phyloP scores from a whole-genome alignment of 371 early-diverging fungal species.

The Mucor racemosus region DNA sequence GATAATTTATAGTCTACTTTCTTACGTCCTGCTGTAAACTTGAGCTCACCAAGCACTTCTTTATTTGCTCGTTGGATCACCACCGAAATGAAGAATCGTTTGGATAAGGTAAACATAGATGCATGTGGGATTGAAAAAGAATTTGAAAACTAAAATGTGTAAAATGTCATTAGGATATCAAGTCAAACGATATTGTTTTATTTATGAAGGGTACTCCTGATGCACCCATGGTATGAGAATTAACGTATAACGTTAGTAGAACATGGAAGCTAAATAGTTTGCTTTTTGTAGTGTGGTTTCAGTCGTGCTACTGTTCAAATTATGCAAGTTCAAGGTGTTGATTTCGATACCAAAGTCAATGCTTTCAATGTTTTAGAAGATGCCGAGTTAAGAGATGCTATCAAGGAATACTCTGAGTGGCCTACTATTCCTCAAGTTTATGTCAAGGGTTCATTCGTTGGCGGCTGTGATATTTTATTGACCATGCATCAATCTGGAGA shows the following conservation, averaged over 20 bases:
- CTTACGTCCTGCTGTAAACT: conserved; percentile 39
- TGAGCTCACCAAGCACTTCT: conserved; percentile 31
- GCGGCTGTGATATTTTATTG: conserved; percentile 95
- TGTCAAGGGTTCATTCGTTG: conserved; percentile 95
- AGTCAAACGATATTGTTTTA: conserved; percentile 74
- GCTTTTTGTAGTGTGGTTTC: conserved; percentile 83
- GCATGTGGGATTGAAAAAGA: background rate
- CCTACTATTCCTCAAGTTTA: conserved; percentile 99
- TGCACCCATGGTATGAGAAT: conserved; percentile 59
- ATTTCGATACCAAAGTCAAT: conserved; percentile 65
- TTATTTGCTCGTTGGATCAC: conserved; percentile 81
- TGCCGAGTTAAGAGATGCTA: conserved; percentile 85
- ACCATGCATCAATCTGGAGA: conserved; percentile 93
- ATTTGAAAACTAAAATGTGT: background rate
- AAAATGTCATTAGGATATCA: conserved; percentile 59
- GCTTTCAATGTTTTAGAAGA: conserved; percentile 91
- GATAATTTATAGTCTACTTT: conserved; percentile 35
- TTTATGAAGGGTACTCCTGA: conserved; percentile 98
- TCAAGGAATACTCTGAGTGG: conserved; percentile 97
- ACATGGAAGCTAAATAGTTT: background rate
- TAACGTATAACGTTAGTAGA: background rate
- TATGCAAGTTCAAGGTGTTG: conserved; percentile 84
- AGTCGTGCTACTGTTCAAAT: conserved; percentile 91
- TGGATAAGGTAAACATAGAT: conserved; percentile 54
- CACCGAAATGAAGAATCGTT: conserved; percentile 67